These are phyloP conservation scores for Hyaloperonospora brassicae DNA, from an alignment of 352 stramenopile species.

Conservation along the genomic window DNA sequence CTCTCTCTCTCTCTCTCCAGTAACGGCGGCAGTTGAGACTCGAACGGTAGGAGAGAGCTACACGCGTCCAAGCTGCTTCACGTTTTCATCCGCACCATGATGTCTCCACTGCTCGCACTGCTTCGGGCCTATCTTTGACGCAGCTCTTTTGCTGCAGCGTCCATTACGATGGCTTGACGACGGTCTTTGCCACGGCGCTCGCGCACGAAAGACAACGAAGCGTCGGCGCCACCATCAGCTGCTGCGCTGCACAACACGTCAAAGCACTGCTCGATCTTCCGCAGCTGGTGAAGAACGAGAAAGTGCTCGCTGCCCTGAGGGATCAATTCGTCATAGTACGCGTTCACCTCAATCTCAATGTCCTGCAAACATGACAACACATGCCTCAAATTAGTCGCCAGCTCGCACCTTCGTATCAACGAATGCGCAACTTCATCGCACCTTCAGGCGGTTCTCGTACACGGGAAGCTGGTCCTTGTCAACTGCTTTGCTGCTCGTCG, in stretches of 20 bases:
- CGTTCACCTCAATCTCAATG: constrained; percentile 72
- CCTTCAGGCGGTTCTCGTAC: constrained; percentile 62
- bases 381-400: constrained; percentile 3
- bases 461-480: constrained; percentile 29
- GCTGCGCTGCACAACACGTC: constrained; percentile 42
- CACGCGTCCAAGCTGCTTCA: constrained; percentile 6
- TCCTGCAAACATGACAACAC: constrained; percentile 29
- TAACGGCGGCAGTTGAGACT: constrained; percentile 2
- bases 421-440: constrained; percentile 13
- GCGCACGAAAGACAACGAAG: constrained; percentile 45
- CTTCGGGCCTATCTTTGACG: constrained; percentile 39
- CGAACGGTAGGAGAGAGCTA: constrained; percentile 3
- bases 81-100: too few species aligned
- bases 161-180: constrained; percentile 58
- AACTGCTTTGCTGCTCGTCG: constrained; percentile 18
- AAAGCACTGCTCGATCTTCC: constrained; percentile 59
- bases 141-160: constrained; percentile 48
- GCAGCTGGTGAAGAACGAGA: constrained; percentile 64
- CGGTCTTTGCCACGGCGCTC: constrained; percentile 64
- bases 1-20: not conserved
- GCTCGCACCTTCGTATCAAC: not conserved
- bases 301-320: constrained; percentile 35
- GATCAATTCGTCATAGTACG: constrained; percentile 54
- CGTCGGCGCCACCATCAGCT: constrained; percentile 21
- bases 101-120: not conserved